Evolutionary conservation across 1,139 yeast species (phyloP).

Genomic region (Geotrichum cucujoidarum): DNA sequence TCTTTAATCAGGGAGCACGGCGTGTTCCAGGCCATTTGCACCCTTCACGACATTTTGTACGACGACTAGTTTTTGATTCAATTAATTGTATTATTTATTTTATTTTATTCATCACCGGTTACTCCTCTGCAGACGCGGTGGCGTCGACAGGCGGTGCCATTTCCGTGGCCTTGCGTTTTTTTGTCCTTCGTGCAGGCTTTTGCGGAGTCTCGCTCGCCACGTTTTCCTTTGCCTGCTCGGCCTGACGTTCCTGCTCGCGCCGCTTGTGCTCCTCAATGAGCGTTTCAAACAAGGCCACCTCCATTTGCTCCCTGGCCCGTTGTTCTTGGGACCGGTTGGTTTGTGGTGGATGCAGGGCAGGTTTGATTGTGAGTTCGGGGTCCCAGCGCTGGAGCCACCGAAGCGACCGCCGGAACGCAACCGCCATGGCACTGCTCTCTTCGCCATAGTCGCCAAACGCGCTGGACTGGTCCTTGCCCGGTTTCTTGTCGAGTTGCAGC

Average conservation of each 20-base stretch:
- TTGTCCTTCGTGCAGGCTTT: background rate
- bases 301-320: background rate
- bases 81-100: background rate
- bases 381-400: slow-evolving; percentile 29
- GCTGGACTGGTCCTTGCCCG: background rate
- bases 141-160: too few relatives aligned
- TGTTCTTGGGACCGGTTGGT: slow-evolving; percentile 10
- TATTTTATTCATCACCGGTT: background rate
- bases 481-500: background rate
- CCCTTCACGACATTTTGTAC: slow-evolving; percentile 21
- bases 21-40: slow-evolving; percentile 22
- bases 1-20: slow-evolving; percentile 22
- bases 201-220: background rate
- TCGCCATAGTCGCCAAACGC: slow-evolving; percentile 29
- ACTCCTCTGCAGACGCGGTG: too few relatives aligned
- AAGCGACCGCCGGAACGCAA: slow-evolving; percentile 26
- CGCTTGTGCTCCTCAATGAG: background rate
- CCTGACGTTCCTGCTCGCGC: background rate
- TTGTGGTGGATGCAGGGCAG: background rate
- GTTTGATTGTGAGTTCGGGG: slow-evolving; percentile 10
- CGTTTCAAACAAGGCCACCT: slow-evolving; percentile 1
- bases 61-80: slow-evolving; percentile 9
- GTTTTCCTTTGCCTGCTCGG: background rate
- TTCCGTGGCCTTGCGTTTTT: background rate
- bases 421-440: slow-evolving; percentile 25